Percentiles rank a stretch among this genome's conserved stretches.
Conservation (phyloP, 805 yeast genomes). For the Ogataea neopini region DNA sequence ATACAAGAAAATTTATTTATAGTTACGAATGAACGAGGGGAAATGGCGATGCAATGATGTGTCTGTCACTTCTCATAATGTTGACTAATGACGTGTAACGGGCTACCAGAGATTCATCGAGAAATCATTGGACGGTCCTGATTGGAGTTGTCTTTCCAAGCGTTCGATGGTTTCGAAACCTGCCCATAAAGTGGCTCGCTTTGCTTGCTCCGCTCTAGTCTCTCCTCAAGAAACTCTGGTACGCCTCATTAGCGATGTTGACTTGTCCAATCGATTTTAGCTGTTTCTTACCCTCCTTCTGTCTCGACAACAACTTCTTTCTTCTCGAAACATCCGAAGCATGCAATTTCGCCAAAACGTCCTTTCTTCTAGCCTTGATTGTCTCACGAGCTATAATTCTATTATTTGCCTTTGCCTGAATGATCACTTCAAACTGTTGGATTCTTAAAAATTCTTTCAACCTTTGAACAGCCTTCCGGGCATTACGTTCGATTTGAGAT, state of each 20-base stretch:
- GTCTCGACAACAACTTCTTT: constrained; percentile 82
- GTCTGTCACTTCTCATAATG: no score
- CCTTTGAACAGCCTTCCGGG: constrained; percentile 78
- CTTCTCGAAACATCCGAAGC: constrained; percentile 92
- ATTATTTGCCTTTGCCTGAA: constrained; percentile 83
- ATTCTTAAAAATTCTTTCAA: constrained; percentile 77
- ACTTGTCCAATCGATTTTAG: constrained; percentile 81
- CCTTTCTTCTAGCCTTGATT: constrained; percentile 89
- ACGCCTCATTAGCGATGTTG: constrained; percentile 79
- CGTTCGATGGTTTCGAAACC: no score
- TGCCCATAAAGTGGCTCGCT: neutral
- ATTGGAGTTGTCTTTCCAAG: no score
- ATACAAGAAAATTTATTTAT: constrained; percentile 7
- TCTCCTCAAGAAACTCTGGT: constrained; percentile 72
- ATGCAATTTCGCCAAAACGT: constrained; percentile 89
- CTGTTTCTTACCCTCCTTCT: constrained; percentile 89
- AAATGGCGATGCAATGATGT: neutral
- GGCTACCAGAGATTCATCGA: no score
- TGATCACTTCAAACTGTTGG: constrained; percentile 88
- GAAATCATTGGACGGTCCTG: no score
- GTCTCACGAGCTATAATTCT: constrained; percentile 89
- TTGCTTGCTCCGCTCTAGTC: constrained; percentile 16
- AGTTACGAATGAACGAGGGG: neutral
- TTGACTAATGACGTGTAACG: no score
- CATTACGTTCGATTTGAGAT: constrained; percentile 70